A percentile compares a stretch with the other conserved stretches of the same genome.
Evolutionary conservation across 2,329 filamentous ascomycete species (phyloP).

Genomic region (Penicillium sp.): DNA sequence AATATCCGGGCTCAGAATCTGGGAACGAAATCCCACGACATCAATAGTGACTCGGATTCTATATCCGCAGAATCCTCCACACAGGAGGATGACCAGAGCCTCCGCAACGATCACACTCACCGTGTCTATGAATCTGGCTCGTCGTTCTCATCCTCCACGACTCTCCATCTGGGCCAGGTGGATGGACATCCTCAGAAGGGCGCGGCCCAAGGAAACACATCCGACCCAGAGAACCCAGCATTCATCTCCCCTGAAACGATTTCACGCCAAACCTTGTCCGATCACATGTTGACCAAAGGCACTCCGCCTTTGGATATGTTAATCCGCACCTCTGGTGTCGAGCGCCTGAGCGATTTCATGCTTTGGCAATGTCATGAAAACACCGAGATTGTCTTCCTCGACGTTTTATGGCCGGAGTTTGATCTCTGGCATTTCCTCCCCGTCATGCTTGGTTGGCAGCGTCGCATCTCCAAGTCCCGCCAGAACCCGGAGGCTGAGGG

Average conservation of each 20-base stretch:
- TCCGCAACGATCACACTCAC: slow-evolving; percentile 25
- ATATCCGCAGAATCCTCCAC: slow-evolving; percentile 44
- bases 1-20: slow-evolving; percentile 74
- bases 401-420: slow-evolving; percentile 95
- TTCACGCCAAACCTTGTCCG: slow-evolving; percentile 77
- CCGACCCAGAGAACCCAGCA: slow-evolving; percentile 34
- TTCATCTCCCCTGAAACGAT: slow-evolving; percentile 85
- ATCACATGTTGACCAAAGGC: slow-evolving; percentile 84
- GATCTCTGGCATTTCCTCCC: slow-evolving; percentile 92
- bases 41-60: slow-evolving; percentile 54
- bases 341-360: slow-evolving; percentile 95
- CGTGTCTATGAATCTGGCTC: slow-evolving; percentile 39
- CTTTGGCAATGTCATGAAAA: slow-evolving; percentile 96
- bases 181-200: slow-evolving; percentile 40
- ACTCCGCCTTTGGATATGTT: slow-evolving; percentile 89
- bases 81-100: slow-evolving; percentile 48
- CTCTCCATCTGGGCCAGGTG: slow-evolving; percentile 48
- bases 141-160: slow-evolving; percentile 52
- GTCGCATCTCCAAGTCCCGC: slow-evolving; percentile 65
- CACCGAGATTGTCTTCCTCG: slow-evolving; percentile 88
- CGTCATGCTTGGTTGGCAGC: slow-evolving; percentile 88
- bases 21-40: slow-evolving; percentile 35
- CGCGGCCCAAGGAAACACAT: slow-evolving; percentile 36
- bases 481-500: slow-evolving; percentile 63
- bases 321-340: slow-evolving; percentile 89